These are phyloP conservation scores for Komagataella pseudopastoris DNA, from an alignment of 805 yeast genomes.

Conservation along the genomic window DNA sequence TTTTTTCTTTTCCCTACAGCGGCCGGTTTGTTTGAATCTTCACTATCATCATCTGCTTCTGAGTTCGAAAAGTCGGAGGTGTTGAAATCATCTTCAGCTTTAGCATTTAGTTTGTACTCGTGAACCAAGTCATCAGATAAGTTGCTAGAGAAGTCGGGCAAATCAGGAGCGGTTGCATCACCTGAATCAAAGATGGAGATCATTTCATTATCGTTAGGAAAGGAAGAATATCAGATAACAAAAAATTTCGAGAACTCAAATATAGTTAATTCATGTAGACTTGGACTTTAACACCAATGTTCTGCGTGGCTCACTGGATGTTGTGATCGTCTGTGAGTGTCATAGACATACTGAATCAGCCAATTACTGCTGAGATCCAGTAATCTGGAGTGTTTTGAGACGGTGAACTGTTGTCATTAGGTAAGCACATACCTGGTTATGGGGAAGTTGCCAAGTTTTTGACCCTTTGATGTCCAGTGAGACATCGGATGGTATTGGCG, in stretches of 20 bases:
- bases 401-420: neutral
- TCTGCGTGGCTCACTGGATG: neutral
- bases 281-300: neutral
- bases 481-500: too few relatives aligned
- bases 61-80: slow-evolving; percentile 4
- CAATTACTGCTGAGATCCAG: neutral
- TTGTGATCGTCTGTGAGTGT: neutral
- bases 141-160: slow-evolving; percentile 15
- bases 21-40: neutral
- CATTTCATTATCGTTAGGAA: neutral
- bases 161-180: slow-evolving; percentile 25
- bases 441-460: neutral
- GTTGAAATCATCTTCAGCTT: slow-evolving; percentile 17
- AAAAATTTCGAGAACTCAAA: neutral
- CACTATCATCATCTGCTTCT: slow-evolving; percentile 5
- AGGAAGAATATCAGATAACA: neutral
- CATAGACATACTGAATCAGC: neutral
- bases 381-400: neutral
- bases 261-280: neutral
- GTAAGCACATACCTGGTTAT: neutral
- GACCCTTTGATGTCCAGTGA: neutral
- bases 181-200: slow-evolving; percentile 21
- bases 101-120: slow-evolving; percentile 14
- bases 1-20: neutral
- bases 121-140: neutral